Conservation (phyloP, 768 basidiomycete genomes). For the Naganishia onofrii region DNA sequence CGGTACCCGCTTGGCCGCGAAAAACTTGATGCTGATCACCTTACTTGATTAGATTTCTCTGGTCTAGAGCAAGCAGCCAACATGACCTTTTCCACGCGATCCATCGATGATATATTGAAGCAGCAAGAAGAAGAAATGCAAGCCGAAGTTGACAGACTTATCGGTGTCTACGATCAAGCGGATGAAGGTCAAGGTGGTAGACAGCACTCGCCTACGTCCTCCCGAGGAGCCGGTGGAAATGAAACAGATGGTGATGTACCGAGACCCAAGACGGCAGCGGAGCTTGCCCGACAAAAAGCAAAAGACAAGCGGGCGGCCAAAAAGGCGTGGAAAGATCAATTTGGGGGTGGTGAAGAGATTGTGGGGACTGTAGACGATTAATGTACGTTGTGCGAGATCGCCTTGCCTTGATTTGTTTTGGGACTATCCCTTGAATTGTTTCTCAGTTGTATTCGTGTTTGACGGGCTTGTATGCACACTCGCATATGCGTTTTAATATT, state of each 20-base stretch:
- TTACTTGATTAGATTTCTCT: constrained; percentile 1
- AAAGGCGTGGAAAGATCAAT: constrained; percentile 9
- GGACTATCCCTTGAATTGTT: not conserved
- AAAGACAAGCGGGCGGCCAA: constrained; percentile 6
- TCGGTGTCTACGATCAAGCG: not conserved
- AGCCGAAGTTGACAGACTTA: constrained; percentile 6
- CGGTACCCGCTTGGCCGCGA: not conserved
- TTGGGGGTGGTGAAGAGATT: constrained; percentile 5
- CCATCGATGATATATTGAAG: constrained; percentile 13
- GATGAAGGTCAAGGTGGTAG: constrained; percentile 1
- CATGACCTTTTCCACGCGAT: constrained; percentile 13
- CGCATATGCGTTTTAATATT: no score
- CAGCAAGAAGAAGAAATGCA: constrained; percentile 18
- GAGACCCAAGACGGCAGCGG: constrained; percentile 6
- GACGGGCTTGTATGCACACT: no score
- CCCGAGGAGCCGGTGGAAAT: constrained; percentile 9
- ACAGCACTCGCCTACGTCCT: constrained; percentile 13
- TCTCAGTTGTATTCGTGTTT: not conserved
- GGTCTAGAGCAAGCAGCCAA: constrained; percentile 12
- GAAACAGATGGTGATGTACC: not conserved
- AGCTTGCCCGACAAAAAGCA: constrained; percentile 9
- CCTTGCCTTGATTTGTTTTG: not conserved
- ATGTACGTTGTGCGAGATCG: not conserved
- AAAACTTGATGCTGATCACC: no score
- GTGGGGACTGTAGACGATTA: constrained; percentile 13